Conservation (phyloP, 441 rosid species). For the Bruguiera hainesii region DNA sequence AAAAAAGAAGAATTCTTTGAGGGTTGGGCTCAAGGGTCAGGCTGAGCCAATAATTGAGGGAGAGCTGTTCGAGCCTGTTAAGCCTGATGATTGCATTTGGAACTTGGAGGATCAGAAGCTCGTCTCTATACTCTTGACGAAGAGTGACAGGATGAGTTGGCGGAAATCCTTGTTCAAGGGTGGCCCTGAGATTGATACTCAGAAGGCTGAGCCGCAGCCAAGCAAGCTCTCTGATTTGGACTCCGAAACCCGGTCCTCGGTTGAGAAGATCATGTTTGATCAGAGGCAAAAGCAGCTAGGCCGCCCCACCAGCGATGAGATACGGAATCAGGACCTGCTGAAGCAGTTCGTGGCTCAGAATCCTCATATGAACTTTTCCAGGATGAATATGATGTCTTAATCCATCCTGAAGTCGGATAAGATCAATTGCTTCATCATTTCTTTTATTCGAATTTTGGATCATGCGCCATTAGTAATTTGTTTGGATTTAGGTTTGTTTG, state of each 20-base stretch:
- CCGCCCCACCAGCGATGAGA: conserved; percentile 70
- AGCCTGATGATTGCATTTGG: conserved; percentile 81
- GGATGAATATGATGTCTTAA: conserved; percentile 36
- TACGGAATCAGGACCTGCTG: conserved; percentile 63
- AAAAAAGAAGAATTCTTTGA: conserved; percentile 70
- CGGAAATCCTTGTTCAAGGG: conserved; percentile 79
- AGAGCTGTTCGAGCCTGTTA: conserved; percentile 54
- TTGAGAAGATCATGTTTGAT: conserved; percentile 94
- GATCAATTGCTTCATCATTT: no score
- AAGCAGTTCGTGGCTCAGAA: conserved; percentile 84
- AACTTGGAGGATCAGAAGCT: conserved; percentile 76
- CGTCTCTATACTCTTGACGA: conserved; percentile 66
- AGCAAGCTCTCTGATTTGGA: conserved; percentile 71
- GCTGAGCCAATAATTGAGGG: conserved; percentile 59
- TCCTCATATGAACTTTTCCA: conserved; percentile 70
- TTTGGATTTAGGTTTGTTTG: no score
- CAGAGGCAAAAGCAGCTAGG: conserved; percentile 81
- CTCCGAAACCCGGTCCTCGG: conserved; percentile 63
- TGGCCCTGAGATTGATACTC: conserved; percentile 75
- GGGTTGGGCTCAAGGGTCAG: conserved; percentile 74
- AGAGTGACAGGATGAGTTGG: conserved; percentile 76
- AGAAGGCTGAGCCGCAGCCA: conserved; percentile 76
- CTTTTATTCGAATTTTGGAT: no score
- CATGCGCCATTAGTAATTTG: no score
- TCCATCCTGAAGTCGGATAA: no score